Conservation (phyloP, 2,329 filamentous ascomycete genomes). For the Colletotrichum sp. region DNA sequence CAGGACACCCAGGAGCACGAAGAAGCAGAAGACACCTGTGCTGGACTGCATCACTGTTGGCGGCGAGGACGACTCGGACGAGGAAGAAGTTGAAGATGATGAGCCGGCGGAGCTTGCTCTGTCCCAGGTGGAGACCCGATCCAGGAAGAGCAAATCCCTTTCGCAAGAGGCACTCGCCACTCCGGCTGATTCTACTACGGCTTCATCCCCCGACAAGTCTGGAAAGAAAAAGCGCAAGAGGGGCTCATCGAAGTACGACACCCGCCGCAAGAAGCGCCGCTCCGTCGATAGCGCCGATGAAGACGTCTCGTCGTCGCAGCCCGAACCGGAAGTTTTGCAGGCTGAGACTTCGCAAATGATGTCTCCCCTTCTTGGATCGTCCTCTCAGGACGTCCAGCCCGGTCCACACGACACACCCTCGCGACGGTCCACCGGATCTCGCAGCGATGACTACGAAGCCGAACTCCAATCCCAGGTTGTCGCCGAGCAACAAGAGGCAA, state of each 20-base stretch:
- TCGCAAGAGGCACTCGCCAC: conserved; percentile 15
- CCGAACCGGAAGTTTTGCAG: background rate
- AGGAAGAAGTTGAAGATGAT: conserved; percentile 22
- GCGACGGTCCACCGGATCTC: background rate
- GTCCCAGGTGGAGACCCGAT: background rate
- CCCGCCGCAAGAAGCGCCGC: conserved; percentile 29
- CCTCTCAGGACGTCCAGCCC: background rate
- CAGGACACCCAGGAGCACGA: background rate
- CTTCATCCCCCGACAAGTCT: conserved; percentile 24
- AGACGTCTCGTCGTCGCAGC: background rate
- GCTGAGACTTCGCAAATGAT: background rate
- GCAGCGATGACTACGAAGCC: conserved; percentile 38
- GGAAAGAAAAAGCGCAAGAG: conserved; percentile 33
- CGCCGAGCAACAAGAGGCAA: conserved; percentile 42
- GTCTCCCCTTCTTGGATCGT: background rate
- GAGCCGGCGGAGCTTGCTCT: conserved; percentile 12
- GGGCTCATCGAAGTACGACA: conserved; percentile 26
- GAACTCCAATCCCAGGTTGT: conserved; percentile 46
- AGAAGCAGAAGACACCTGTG: conserved; percentile 27
- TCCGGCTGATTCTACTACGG: conserved; percentile 1
- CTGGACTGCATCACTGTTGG: conserved; percentile 38
- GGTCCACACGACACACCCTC: background rate
- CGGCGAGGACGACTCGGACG: conserved; percentile 23
- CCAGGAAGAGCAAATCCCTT: conserved; percentile 4
- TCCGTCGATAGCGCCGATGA: background rate